Evolutionary conservation across 345 rosid genomes (phyloP), one percentile per base, ranked within the genome.

Genomic region (Hibiscus syriacus): DNA sequence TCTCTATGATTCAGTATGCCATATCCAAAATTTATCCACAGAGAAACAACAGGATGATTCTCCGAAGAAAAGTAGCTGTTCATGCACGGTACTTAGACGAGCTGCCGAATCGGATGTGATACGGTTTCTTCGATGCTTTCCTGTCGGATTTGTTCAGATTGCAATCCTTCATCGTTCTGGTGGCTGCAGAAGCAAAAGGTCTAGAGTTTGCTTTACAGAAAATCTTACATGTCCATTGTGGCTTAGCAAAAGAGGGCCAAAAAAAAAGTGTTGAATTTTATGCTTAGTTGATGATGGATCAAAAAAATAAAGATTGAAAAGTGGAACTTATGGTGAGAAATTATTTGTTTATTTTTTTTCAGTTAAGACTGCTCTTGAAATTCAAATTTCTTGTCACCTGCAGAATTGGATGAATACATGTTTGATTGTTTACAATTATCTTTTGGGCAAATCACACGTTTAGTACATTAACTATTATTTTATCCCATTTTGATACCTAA

Each of bases 71-170:
- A 56, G 73, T 13, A 70, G 87, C n/a, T 90, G 97, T 45, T 43
- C 66, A 3, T 91, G 97, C 79, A 72, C 80, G 77, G 83, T 91
- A 80, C 75, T 87, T 86, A 22, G 39, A 36, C 39, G 14, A 83
- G 83, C 77, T 73, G 68, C 62, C 43, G 69, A n/a, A 67, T 2
- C 14, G 9, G 56, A 23, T 19, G n/a, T 64, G 73, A 66, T 65
- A 53, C 67, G 32, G 69, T 26, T 38, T 22, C 7, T n/a, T n/a
- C n/a, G n/a, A n/a, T n/a, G 22, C n/a, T 8, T 48, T 68, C 55
- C 29, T 7, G n/a, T 54, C 27, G 38, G 55, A 49, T 49, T 49
- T 27, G 32, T 60, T 64, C 30, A 46, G 55, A 26, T 30, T 75
- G 69, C 60, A 71, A 45, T 56, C 52, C 30, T 27, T 48, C 23